Base-by-base conservation (phyloP, 2,329 filamentous ascomycete species). In the Sporothrix mexicana region DNA sequence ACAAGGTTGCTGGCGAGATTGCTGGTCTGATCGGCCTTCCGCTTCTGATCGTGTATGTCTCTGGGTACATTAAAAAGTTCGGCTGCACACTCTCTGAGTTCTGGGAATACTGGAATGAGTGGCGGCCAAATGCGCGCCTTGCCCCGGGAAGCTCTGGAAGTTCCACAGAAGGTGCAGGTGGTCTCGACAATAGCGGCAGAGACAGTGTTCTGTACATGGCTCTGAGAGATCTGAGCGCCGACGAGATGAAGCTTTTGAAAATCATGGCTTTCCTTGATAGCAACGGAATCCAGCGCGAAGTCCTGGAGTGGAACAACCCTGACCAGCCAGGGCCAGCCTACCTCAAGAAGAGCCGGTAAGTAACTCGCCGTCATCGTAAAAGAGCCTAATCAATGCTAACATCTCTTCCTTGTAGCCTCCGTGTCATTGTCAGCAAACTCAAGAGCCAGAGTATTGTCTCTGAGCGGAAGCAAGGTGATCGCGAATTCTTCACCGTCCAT, bases 21-120 rank as follows among this genome's bases (percentile, higher is more conserved):
- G 74, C 73, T 0, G 70, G 53, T 0, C 23, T 74, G 17, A 68
- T 72, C 2, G 74, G 74, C 8, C 57, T 75, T 17, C 74, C 74
- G 12, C 69, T 76, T 23, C 67, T 76, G 36, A 75, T 75, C 23
- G 69, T 76, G 43, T 76, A 74, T 61, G 73, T 75, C 0, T 74
- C 74, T 3, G 74, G 74, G 1, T 75, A 76, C 71, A 76, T 76
- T 15, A 74, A 73, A 20, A 74, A 72, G 10, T 69, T 51, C 4
- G 72, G 74, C 4, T 76, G 74, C 20, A 71, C 72, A 0, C 62
- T 76, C 43, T 73, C 70, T 0, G 73, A 76, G n/a, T 75, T 76
- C 20, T 75, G 74, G 75, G 71, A 74, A 15, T 73, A 74, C 51
- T 75, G 75, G 75, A 75, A 74, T 47, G 74, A 75, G 12, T 76